Evolutionary conservation across 805 yeast species (phyloP), one percentile per base, ranked within the genome.

Genomic region (Yarrowia sp.): DNA sequence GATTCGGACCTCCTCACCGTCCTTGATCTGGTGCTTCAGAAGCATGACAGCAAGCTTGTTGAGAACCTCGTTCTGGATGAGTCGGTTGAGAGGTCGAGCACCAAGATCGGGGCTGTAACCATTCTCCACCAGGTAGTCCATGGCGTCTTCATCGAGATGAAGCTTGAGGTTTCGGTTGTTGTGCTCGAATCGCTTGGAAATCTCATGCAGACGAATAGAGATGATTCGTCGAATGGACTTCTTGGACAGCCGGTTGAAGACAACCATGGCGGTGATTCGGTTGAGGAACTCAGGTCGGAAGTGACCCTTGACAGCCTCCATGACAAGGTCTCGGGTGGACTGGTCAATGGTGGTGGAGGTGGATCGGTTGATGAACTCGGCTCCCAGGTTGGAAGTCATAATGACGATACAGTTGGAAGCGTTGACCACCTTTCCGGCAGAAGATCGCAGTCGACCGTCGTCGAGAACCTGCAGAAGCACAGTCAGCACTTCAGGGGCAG

Each of bases 331-430:
- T 73, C 85, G 87, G 16, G 96, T 88, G 44, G 82, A 82, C 4
- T 82, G 83, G 48, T 86, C 85, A 59, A 93, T 80, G 35, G 71
- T 72, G 10, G 90, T 75, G 4, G 82, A 80, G 36, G 85, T 83
- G 69, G 85, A 86, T 1, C 87, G 82, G 72, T 85, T 86, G 76
- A 95, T 88, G 73, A 80, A 91, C 74, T 91, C 92, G 10, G 99
- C 98, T 68, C 99, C 99, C 72, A 95, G 83, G 77, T 95, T 95
- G 28, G 98, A 93, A 0, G 99, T 95, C 97, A 95, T 90, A 69
- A 95, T 93, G 68, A 95, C 83, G 70, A 95, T 91, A 58, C 92
- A 83, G 76, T 95, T 95, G 58, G 97, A 88, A 69, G 97, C 93
- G 78, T 92, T 92, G 71, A 95, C 88, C 40, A 91, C 85, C 72